phyloP scores from a whole-genome alignment of 192 early-diverging fungal species.

The Podila horticola region DNA sequence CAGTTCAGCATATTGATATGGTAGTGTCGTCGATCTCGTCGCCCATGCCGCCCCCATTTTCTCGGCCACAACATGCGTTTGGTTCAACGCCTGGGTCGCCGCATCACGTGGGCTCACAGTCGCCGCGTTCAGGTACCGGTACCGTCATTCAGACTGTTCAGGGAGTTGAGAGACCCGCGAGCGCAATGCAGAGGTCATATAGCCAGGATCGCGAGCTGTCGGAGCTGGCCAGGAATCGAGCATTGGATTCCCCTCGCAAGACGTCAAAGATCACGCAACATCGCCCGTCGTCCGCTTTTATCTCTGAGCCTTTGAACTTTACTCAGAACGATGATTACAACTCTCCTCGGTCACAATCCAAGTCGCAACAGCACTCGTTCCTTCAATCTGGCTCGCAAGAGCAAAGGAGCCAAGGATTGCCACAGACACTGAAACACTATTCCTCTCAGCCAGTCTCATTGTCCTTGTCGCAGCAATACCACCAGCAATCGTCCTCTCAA shows the following conservation, averaged over 20 bases:
- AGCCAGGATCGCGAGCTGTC: slow-evolving; percentile 35
- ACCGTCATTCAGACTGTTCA: slow-evolving; percentile 27
- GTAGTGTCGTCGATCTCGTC: slow-evolving; percentile 15
- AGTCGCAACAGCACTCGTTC: slow-evolving; percentile 20
- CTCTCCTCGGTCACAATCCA: slow-evolving; percentile 3
- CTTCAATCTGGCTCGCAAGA: slow-evolving; percentile 11
- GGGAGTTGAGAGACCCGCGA: slow-evolving; percentile 36
- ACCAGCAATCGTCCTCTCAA: slow-evolving; percentile 1
- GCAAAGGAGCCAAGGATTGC: neutral
- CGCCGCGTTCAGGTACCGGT: neutral
- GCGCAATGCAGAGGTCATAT: slow-evolving; percentile 35
- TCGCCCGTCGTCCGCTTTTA: neutral
- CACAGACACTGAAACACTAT: slow-evolving; percentile 4
- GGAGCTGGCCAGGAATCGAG: slow-evolving; percentile 8
- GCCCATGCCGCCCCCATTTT: neutral
- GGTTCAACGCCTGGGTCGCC: too few relatives aligned
- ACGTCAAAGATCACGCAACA: slow-evolving; percentile 1
- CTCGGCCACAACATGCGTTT: neutral
- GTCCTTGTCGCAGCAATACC: slow-evolving; percentile 4
- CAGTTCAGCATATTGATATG: slow-evolving; percentile 29
- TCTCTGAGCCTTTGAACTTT: too few relatives aligned
- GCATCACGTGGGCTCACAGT: neutral
- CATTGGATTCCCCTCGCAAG: slow-evolving; percentile 27
- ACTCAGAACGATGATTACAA: neutral
- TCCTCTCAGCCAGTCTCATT: slow-evolving; percentile 8